phyloP scores from a whole-genome alignment of 805 yeast genomes.

The Starmerella vaccinii region DNA sequence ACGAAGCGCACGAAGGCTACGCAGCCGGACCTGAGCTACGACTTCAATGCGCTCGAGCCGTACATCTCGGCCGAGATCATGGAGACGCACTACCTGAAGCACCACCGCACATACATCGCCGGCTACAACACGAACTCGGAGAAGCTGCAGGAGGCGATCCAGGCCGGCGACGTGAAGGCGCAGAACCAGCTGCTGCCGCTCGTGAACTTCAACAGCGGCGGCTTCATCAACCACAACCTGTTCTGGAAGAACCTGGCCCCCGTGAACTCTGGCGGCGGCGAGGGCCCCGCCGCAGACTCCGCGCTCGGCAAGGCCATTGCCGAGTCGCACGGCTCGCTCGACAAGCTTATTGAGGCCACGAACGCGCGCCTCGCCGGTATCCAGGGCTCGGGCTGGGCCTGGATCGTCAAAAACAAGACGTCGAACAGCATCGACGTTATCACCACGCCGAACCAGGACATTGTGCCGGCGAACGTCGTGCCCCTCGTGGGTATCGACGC shows the following conservation, averaged over 20 bases:
- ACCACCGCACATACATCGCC: constrained; percentile 83
- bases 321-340: constrained; percentile 62
- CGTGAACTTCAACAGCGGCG: constrained; percentile 89
- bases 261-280: constrained; percentile 64
- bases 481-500: constrained; percentile 88
- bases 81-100: constrained; percentile 76
- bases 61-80: constrained; percentile 76
- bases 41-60: constrained; percentile 78
- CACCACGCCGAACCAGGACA: constrained; percentile 78
- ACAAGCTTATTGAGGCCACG: constrained; percentile 51
- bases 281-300: constrained; percentile 43
- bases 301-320: constrained; percentile 49
- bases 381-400: constrained; percentile 96
- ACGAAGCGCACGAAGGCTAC: constrained; percentile 35
- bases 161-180: constrained; percentile 48
- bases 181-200: constrained; percentile 53
- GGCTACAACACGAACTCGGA: constrained; percentile 73
- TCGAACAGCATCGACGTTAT: constrained; percentile 64
- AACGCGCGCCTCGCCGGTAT: constrained; percentile 71
- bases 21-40: constrained; percentile 75
- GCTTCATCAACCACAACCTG: constrained; percentile 71
- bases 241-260: constrained; percentile 89
- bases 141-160: constrained; percentile 56
- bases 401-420: constrained; percentile 69
- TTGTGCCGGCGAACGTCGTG: constrained; percentile 55